phyloP scores from a whole-genome alignment of 257 asterid species.

The Nicotiana attenuata region DNA sequence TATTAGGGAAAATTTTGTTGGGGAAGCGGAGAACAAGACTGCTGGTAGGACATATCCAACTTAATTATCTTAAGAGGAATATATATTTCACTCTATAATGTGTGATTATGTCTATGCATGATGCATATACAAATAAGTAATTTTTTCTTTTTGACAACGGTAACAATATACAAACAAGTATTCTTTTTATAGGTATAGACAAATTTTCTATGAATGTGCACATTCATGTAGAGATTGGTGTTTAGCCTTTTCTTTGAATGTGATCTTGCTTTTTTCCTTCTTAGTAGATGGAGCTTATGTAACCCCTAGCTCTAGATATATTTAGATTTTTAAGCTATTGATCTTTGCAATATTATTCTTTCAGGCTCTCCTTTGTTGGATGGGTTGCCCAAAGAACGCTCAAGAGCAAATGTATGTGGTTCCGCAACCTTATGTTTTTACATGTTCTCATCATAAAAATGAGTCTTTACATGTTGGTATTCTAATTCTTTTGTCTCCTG shows the following conservation, averaged over 20 bases:
- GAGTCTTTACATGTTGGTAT: neutral
- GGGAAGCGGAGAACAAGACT: constrained; percentile 39
- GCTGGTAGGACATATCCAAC: constrained; percentile 42
- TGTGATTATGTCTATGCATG: neutral
- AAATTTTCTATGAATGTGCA: neutral
- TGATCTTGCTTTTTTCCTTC: neutral
- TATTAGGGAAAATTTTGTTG: constrained; percentile 27
- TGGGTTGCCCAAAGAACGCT: constrained; percentile 34
- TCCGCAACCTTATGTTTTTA: neutral
- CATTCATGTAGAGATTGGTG: neutral
- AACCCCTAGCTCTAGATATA: neutral
- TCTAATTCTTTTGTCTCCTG: neutral
- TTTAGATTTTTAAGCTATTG: constrained; percentile 3
- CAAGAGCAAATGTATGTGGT: constrained; percentile 35
- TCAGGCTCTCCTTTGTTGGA: constrained; percentile 44
- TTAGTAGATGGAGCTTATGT: neutral
- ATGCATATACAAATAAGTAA: neutral
- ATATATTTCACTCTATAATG: neutral
- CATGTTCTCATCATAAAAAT: neutral
- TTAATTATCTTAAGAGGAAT: constrained; percentile 14
- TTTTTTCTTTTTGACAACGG: too few relatives aligned
- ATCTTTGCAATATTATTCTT: neutral
- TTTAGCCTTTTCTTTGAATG: neutral
- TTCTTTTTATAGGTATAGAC: neutral
- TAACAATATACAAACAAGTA: neutral